Conservation (phyloP, 2,329 filamentous ascomycete species). For the Tolypocladium ophioglossoides region DNA sequence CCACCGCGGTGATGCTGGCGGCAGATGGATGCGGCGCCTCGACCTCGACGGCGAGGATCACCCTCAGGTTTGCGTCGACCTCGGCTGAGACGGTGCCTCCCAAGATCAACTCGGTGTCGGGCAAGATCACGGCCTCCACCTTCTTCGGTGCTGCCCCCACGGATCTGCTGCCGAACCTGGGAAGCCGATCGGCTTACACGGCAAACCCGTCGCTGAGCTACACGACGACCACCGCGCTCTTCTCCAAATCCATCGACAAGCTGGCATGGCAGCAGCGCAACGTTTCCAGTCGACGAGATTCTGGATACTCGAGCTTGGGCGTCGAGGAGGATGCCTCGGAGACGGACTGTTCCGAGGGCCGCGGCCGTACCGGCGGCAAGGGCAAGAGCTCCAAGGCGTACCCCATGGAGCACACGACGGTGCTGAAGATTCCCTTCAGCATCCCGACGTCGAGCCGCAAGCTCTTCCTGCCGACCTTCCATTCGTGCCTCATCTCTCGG, state of each 20-base stretch:
- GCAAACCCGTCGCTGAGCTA: conserved; percentile 35
- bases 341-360: conserved; percentile 15
- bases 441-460: conserved; percentile 37
- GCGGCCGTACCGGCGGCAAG: conserved; percentile 5
- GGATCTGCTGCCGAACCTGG: conserved; percentile 38
- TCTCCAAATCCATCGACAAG: conserved; percentile 22
- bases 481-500: conserved; percentile 45
- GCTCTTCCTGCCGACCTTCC: conserved; percentile 45
- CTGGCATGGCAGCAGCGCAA: conserved; percentile 31
- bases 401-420: conserved; percentile 28
- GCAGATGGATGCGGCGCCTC: conserved; percentile 34
- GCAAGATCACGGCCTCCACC: conserved; percentile 41
- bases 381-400: conserved; percentile 15
- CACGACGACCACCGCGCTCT: conserved; percentile 31
- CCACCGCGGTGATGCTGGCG: conserved; percentile 37
- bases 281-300: conserved; percentile 33
- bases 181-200: conserved; percentile 28
- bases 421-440: conserved; percentile 35
- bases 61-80: conserved; percentile 36
- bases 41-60: conserved; percentile 31
- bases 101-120: conserved; percentile 35
- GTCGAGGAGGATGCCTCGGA: conserved; percentile 24
- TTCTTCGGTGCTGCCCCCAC: conserved; percentile 39
- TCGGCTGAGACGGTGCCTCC: conserved; percentile 33
- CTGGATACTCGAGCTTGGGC: conserved; percentile 39